Evolutionary conservation across 2,329 filamentous ascomycete genomes (phyloP).

Genomic region (Knoxdaviesia capensis): DNA sequence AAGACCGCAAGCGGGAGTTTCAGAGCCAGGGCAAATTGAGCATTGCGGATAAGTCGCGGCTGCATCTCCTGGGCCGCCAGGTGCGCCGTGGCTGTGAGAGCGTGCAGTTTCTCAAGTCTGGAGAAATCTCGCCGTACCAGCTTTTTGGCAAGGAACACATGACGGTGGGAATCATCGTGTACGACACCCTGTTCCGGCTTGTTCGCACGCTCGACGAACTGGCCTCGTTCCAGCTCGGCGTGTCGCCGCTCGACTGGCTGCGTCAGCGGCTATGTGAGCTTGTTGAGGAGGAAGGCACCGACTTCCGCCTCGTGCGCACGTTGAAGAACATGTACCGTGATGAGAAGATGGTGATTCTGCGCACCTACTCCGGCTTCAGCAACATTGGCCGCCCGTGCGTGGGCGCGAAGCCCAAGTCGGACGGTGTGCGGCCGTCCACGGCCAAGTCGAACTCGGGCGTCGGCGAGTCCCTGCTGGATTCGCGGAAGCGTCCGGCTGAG

Average conservation of each 20-base stretch:
- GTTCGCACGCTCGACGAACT: conserved; percentile 32
- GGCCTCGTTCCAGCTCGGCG: conserved; percentile 28
- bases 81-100: conserved; percentile 32
- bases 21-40: conserved; percentile 18
- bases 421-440: conserved; percentile 4
- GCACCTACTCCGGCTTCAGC: conserved; percentile 31
- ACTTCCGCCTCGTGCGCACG: conserved; percentile 29
- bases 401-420: conserved; percentile 6
- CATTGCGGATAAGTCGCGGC: too few relatives aligned
- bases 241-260: conserved; percentile 34
- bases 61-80: conserved; percentile 26
- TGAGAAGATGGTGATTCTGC: conserved; percentile 24
- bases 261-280: conserved; percentile 35
- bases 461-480: too few relatives aligned
- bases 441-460: conserved; percentile 4
- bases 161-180: conserved; percentile 21
- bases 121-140: conserved; percentile 35
- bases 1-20: not conserved
- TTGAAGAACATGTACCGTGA: conserved; percentile 37
- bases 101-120: conserved; percentile 28
- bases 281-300: conserved; percentile 18
- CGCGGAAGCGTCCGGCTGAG: not conserved
- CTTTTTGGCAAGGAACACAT: conserved; percentile 31
- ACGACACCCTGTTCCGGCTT: conserved; percentile 35
- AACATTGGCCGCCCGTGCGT: conserved; percentile 36